Evolutionary conservation across 768 basidiomycete species (phyloP).

Genomic region (Tylopilus sp.): DNA sequence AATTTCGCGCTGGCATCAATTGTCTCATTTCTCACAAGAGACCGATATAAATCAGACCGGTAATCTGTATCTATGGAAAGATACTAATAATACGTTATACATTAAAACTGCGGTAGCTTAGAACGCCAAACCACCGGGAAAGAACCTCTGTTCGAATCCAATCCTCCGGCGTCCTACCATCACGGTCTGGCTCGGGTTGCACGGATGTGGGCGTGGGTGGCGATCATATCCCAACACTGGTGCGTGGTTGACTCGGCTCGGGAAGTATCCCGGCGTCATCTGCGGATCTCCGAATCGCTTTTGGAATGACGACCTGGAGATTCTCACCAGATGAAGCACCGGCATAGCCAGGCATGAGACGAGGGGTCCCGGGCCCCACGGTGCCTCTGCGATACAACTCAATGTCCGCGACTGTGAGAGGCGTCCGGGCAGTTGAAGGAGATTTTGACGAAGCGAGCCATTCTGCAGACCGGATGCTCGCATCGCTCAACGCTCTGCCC

Average conservation of each 20-base stretch:
- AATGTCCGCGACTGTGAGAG: conserved; percentile 21
- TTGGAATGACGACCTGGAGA: background rate
- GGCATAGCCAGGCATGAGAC: background rate
- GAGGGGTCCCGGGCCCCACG: conserved; percentile 4
- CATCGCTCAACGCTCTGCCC: conserved; percentile 23
- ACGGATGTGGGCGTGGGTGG: conserved; percentile 36
- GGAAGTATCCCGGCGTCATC: background rate
- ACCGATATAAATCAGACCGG: conserved; percentile 1
- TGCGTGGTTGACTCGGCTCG: background rate
- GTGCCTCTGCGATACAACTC: conserved; percentile 26
- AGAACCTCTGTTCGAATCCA: background rate
- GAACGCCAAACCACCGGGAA: background rate
- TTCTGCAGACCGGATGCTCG: conserved; percentile 31
- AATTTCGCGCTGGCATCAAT: conserved; percentile 3
- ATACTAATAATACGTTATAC: conserved; percentile 10
- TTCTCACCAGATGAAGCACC: background rate
- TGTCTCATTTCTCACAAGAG: background rate
- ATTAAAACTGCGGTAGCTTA: background rate
- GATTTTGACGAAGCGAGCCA: conserved; percentile 27
- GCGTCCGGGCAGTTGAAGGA: conserved; percentile 4
- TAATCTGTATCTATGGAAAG: conserved; percentile 3
- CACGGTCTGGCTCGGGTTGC: conserved; percentile 3
- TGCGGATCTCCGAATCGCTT: conserved; percentile 1
- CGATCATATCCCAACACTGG: conserved; percentile 34
- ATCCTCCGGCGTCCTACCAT: conserved; percentile 13